A percentile compares a stretch with the other conserved stretches of the same genome.
phyloP scores from a whole-genome alignment of 2,329 filamentous ascomycete genomes.

The Colletotrichum orbiculare region DNA sequence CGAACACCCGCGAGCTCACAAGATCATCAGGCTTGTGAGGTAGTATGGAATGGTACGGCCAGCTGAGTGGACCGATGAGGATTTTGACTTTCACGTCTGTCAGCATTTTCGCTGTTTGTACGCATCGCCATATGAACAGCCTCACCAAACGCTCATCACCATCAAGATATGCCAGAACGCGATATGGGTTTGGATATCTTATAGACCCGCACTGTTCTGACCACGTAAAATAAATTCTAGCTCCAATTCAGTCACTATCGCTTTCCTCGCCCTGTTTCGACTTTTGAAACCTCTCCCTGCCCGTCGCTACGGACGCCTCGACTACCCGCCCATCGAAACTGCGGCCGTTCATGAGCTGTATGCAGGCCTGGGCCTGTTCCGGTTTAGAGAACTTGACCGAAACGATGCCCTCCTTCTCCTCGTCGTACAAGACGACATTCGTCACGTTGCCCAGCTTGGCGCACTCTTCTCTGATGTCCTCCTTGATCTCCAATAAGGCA shows the following conservation, averaged over 20 bases:
- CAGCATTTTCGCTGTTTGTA: too few relatives aligned
- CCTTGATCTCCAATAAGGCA: slow-evolving; percentile 89
- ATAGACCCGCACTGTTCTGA: too few relatives aligned
- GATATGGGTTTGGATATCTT: too few relatives aligned
- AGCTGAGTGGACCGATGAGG: too few relatives aligned
- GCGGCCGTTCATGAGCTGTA: slow-evolving; percentile 82
- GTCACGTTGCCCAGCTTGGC: slow-evolving; percentile 87
- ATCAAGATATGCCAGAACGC: too few relatives aligned
- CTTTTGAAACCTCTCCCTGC: slow-evolving; percentile 79
- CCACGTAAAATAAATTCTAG: too few relatives aligned
- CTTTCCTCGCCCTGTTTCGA: slow-evolving; percentile 66
- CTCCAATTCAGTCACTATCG: slow-evolving; percentile 48
- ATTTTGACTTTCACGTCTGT: too few relatives aligned
- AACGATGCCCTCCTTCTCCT: slow-evolving; percentile 85
- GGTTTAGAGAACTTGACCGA: slow-evolving; percentile 83
- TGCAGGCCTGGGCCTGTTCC: slow-evolving; percentile 78
- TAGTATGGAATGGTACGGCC: too few relatives aligned
- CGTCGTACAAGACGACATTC: slow-evolving; percentile 90
- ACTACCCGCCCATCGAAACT: slow-evolving; percentile 80
- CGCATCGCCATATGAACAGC: too few relatives aligned
- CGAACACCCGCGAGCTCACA: too few relatives aligned
- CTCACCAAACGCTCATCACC: too few relatives aligned
- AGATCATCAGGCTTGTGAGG: too few relatives aligned
- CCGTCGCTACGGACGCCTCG: slow-evolving; percentile 76
- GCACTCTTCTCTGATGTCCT: slow-evolving; percentile 93